phyloP scores from a whole-genome alignment of 78 protist genomes.

The Bodo saltans region DNA sequence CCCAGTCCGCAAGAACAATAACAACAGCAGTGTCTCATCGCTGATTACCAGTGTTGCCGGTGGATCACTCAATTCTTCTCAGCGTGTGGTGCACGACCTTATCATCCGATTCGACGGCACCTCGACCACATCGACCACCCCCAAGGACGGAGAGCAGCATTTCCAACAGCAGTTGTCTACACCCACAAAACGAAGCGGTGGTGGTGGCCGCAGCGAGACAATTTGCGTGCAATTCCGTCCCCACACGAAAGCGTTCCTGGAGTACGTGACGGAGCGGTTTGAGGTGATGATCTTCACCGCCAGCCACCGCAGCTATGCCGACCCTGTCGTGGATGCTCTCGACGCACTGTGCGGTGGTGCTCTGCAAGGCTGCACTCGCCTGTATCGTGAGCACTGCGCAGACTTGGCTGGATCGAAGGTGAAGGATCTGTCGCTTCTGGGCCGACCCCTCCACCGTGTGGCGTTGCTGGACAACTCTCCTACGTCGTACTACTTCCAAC shows the following conservation, averaged over 20 bases:
- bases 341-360: slow-evolving; percentile 57
- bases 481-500: slow-evolving; percentile 46
- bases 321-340: slow-evolving; percentile 79
- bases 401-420: slow-evolving; percentile 31
- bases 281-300: slow-evolving; percentile 92
- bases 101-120: too few relatives aligned
- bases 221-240: slow-evolving; percentile 83
- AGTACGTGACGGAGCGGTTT: slow-evolving; percentile 42
- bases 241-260: slow-evolving; percentile 67
- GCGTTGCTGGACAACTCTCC: slow-evolving; percentile 50
- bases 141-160: too few relatives aligned
- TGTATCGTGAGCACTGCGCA: slow-evolving; percentile 77
- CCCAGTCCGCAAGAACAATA: too few relatives aligned
- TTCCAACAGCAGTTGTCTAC: too few relatives aligned
- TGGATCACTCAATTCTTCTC: too few relatives aligned
- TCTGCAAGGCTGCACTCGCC: slow-evolving; percentile 47
- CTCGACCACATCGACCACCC: too few relatives aligned
- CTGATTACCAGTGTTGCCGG: too few relatives aligned
- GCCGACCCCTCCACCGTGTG: slow-evolving; percentile 29
- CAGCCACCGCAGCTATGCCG: slow-evolving; percentile 80
- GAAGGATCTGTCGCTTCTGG: slow-evolving; percentile 44
- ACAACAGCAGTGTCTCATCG: too few relatives aligned
- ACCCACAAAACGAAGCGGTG: too few relatives aligned
- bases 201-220: too few relatives aligned
- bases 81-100: too few relatives aligned